A percentile compares a stretch with the other conserved stretches of the same genome.
phyloP scores from a whole-genome alignment of 2,329 filamentous ascomycete species.

The Lasiodiplodia citricola region DNA sequence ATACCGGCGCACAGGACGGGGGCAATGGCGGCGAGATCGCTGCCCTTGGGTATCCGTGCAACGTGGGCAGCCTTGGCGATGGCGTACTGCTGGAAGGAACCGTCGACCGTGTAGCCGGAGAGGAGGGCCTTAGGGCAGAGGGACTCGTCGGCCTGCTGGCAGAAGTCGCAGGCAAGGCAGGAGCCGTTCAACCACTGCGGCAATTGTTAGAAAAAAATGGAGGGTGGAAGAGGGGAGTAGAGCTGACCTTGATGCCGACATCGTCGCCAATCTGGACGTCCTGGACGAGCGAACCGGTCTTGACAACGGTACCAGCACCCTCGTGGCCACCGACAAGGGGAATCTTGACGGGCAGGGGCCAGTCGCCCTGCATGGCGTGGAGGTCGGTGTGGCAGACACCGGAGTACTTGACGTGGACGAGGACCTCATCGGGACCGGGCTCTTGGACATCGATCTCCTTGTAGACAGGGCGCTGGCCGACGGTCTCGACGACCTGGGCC shows the following conservation, averaged over 20 bases:
- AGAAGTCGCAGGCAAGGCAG: conserved; percentile 84
- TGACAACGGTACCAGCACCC: conserved; percentile 82
- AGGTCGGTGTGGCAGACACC: conserved; percentile 91
- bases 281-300: conserved; percentile 74
- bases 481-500: conserved; percentile 89
- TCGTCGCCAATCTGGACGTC: conserved; percentile 83
- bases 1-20: conserved; percentile 85
- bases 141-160: conserved; percentile 75
- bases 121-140: conserved; percentile 77
- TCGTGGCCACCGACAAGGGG: conserved; percentile 83
- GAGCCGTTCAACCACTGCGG: conserved; percentile 83
- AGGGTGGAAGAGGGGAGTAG: background rate
- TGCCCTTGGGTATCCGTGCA: conserved; percentile 78
- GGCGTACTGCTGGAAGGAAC: conserved; percentile 90
- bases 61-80: conserved; percentile 87
- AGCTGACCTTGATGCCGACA: conserved; percentile 72
- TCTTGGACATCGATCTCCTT: conserved; percentile 82
- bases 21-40: conserved; percentile 75
- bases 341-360: conserved; percentile 82
- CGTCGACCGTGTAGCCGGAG: conserved; percentile 92
- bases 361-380: conserved; percentile 84
- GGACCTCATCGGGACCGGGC: conserved; percentile 87
- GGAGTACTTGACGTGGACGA: conserved; percentile 88
- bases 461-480: conserved; percentile 71
- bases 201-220: conserved; percentile 26